These are phyloP conservation scores for Mortierella alpina DNA, from an alignment of 192 early-diverging fungal species.

Conservation along the genomic window DNA sequence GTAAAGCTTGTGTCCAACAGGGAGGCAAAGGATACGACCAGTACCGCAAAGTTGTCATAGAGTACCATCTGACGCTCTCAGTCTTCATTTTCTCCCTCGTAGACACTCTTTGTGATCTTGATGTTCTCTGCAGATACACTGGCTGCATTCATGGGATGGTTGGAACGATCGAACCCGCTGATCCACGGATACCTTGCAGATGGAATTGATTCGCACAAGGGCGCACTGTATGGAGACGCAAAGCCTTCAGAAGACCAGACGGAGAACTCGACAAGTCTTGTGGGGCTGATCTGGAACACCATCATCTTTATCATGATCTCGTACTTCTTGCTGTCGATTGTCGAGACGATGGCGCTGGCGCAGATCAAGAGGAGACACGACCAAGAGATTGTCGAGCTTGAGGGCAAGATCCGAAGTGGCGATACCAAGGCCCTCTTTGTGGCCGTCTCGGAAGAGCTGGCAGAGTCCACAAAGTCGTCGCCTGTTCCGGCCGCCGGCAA, in stretches of 20 bases:
- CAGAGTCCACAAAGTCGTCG: conserved; percentile 14
- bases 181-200: conserved; percentile 62
- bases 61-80: conserved; percentile 6
- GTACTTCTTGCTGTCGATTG: conserved; percentile 86
- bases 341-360: conserved; percentile 85
- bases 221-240: conserved; percentile 10
- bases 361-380: conserved; percentile 70
- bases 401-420: conserved; percentile 48
- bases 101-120: conserved; percentile 81
- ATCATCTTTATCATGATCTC: conserved; percentile 84
- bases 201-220: conserved; percentile 44
- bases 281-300: conserved; percentile 81
- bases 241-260: conserved; percentile 31
- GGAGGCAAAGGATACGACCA: background rate
- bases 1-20: conserved; percentile 34
- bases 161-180: conserved; percentile 65
- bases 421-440: conserved; percentile 40
- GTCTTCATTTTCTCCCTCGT: background rate
- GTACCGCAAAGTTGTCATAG: background rate
- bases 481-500: too few relatives aligned
- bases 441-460: conserved; percentile 28
- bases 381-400: conserved; percentile 51
- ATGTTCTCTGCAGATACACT: conserved; percentile 86
- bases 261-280: conserved; percentile 61
- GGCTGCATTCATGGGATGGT: conserved; percentile 63